These are phyloP conservation scores for Globisporangium recalcitrans DNA, from an alignment of 352 stramenopile genomes.

Conservation along the genomic window DNA sequence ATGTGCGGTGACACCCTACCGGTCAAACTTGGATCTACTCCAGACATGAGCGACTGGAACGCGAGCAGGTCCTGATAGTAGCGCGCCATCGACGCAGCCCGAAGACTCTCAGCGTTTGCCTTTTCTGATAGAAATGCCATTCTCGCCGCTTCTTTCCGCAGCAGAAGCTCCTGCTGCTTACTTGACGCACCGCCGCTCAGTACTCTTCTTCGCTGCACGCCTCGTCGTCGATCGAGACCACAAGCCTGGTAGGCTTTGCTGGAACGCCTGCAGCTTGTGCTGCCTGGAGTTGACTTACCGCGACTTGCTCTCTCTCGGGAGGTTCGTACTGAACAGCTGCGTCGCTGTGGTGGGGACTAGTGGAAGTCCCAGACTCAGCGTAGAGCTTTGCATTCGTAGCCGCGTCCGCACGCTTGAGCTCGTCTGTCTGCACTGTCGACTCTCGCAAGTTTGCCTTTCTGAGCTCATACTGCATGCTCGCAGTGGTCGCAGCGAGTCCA, in stretches of 20 bases:
- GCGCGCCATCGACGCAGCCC: conserved; percentile 40
- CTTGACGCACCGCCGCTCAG: neutral
- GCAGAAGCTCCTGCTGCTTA: conserved; percentile 15
- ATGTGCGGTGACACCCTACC: neutral
- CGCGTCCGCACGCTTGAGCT: conserved; percentile 22
- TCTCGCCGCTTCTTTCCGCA: conserved; percentile 29
- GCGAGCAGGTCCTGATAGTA: conserved; percentile 65
- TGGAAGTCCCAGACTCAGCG: conserved; percentile 30
- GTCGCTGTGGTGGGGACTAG: conserved; percentile 20
- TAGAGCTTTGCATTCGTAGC: conserved; percentile 34
- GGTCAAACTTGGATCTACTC: neutral
- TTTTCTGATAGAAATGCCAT: conserved; percentile 48
- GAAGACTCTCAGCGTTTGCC: conserved; percentile 48
- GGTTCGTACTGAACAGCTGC: conserved; percentile 31
- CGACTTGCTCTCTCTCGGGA: neutral
- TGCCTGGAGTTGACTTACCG: neutral
- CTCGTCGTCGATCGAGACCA: conserved; percentile 1
- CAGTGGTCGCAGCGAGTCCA: conserved; percentile 13
- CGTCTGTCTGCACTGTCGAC: conserved; percentile 46
- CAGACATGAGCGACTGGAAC: conserved; percentile 34
- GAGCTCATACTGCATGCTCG: conserved; percentile 19
- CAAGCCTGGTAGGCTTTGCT: neutral
- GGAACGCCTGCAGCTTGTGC: neutral
- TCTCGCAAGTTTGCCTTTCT: conserved; percentile 34
- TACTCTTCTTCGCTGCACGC: conserved; percentile 29